phyloP scores from a whole-genome alignment of 1,139 yeast species.

The Saccharomyces hybrid region DNA sequence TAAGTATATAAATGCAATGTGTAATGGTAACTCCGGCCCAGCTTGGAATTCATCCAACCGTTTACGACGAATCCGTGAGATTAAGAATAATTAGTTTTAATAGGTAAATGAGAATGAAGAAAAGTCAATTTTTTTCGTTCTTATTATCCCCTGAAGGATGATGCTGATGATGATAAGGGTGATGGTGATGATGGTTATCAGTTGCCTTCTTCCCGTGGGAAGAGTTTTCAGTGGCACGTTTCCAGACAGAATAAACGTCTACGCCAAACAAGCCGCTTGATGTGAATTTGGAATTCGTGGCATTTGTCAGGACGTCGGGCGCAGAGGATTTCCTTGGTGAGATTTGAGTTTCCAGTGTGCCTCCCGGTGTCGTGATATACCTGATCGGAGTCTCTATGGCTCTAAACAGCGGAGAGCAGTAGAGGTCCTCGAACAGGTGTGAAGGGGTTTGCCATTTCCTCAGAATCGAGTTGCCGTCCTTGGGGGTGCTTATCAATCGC shows the following conservation, averaged over 20 bases:
- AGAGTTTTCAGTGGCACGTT: slow-evolving; percentile 40
- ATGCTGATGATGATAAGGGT: neutral
- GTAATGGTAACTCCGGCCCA: neutral
- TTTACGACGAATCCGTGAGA: neutral
- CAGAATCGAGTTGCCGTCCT: slow-evolving; percentile 19
- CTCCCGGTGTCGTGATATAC: slow-evolving; percentile 14
- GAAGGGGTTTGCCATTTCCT: slow-evolving; percentile 32
- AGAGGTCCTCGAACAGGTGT: slow-evolving; percentile 29
- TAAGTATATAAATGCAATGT: neutral
- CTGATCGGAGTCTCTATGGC: slow-evolving; percentile 20
- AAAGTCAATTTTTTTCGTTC: neutral
- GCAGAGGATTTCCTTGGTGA: slow-evolving; percentile 16
- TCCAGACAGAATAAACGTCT: slow-evolving; percentile 48
- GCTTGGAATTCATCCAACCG: neutral
- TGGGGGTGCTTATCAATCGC: slow-evolving; percentile 22
- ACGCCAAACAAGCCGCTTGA: slow-evolving; percentile 45
- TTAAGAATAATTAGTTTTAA: neutral
- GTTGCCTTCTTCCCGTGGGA: slow-evolving; percentile 3
- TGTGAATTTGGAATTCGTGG: slow-evolving; percentile 20
- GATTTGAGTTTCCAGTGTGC: slow-evolving; percentile 6
- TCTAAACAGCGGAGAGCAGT: slow-evolving; percentile 28
- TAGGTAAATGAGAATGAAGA: neutral
- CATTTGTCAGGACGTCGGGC: slow-evolving; percentile 7
- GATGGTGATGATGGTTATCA: neutral
- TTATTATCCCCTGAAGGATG: neutral